Conservation (phyloP, 2,329 filamentous ascomycete genomes). For the Nannizzia gypsea region DNA sequence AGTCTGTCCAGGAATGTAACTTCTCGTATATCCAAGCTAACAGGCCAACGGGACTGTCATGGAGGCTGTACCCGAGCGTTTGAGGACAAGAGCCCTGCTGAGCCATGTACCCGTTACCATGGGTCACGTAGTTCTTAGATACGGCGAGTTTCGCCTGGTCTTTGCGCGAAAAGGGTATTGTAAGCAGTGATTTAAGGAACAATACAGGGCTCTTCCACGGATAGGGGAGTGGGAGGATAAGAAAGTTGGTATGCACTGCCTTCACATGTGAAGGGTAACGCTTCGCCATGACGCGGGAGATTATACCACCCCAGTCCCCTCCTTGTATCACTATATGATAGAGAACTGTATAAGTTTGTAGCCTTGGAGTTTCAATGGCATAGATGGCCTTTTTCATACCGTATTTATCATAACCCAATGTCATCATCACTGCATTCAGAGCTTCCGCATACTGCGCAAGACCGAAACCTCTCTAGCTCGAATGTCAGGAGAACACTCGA, state of each 20-base stretch:
- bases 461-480: constrained; percentile 38
- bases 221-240: constrained; percentile 37
- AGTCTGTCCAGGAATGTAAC: constrained; percentile 62
- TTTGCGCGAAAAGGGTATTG: constrained; percentile 21
- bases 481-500: neutral
- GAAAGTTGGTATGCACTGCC: constrained; percentile 53
- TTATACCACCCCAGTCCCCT: constrained; percentile 57
- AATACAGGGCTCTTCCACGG: constrained; percentile 44
- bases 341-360: neutral
- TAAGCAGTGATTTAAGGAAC: constrained; percentile 28
- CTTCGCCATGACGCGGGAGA: constrained; percentile 51
- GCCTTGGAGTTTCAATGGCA: neutral
- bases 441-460: constrained; percentile 52
- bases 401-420: constrained; percentile 54
- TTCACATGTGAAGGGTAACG: constrained; percentile 47
- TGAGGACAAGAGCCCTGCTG: constrained; percentile 58
- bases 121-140: constrained; percentile 17
- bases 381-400: constrained; percentile 21
- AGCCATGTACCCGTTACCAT: constrained; percentile 37
- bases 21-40: constrained; percentile 76
- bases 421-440: constrained; percentile 56
- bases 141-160: constrained; percentile 18
- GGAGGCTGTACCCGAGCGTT: constrained; percentile 57
- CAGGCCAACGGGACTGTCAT: constrained; percentile 57
- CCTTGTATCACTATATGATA: constrained; percentile 39